Percentiles rank a stretch among this genome's conserved stretches.
phyloP scores from a whole-genome alignment of 352 stramenopile species.

The Phytophthora constricta region DNA sequence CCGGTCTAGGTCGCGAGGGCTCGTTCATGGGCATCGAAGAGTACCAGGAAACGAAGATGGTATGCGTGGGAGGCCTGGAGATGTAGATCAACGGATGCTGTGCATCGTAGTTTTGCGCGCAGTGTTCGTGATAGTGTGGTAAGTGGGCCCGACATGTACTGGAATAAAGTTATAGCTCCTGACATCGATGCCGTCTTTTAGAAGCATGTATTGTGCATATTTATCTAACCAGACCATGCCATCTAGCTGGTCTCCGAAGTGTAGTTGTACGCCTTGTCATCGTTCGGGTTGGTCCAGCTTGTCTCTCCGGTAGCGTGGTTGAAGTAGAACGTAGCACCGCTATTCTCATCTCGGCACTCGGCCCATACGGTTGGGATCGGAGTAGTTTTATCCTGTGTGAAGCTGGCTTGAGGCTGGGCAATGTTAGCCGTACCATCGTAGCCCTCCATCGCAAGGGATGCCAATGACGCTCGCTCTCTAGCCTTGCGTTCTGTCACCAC shows the following conservation, averaged over 20 bases:
- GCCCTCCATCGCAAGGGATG: not conserved
- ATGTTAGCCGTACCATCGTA: not conserved
- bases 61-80: slow-evolving; percentile 82
- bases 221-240: slow-evolving; percentile 32
- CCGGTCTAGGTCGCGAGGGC: slow-evolving; percentile 90
- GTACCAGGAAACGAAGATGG: slow-evolving; percentile 98
- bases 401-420: not conserved
- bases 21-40: slow-evolving; percentile 91
- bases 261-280: slow-evolving; percentile 51
- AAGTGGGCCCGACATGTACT: slow-evolving; percentile 13
- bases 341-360: slow-evolving; percentile 40
- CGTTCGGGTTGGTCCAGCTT: slow-evolving; percentile 43
- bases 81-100: slow-evolving; percentile 24
- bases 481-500: slow-evolving; percentile 28
- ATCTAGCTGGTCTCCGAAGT: slow-evolving; percentile 44
- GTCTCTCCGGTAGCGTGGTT: slow-evolving; percentile 49
- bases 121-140: not conserved
- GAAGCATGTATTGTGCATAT: no score
- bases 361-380: slow-evolving; percentile 23
- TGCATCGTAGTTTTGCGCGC: not conserved
- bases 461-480: slow-evolving; percentile 10
- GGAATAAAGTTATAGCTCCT: slow-evolving; percentile 35
- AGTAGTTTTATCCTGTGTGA: not conserved
- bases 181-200: slow-evolving; percentile 1
- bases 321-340: slow-evolving; percentile 53